Evolutionary conservation across 1,284 basidiomycete species (phyloP).

Genomic region (Microbotryum scabiosae): DNA sequence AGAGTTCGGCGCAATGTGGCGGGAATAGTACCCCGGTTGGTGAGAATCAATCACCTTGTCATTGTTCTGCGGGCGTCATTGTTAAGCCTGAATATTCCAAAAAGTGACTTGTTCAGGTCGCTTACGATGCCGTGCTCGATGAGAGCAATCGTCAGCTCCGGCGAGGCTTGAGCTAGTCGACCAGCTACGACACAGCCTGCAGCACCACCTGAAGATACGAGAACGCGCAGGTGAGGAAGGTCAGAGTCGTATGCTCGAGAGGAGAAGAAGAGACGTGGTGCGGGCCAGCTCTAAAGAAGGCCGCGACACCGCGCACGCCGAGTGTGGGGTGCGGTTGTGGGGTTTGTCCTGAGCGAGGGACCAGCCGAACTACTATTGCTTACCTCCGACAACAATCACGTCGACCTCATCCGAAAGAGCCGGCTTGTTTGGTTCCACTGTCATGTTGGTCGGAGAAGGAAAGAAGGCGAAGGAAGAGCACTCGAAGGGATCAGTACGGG

Average conservation of each 20-base stretch:
- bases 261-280: too few species aligned
- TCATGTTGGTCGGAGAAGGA: too few species aligned
- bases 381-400: conserved; percentile 8
- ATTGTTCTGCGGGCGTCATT: too few species aligned
- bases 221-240: not conserved
- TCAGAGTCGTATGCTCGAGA: too few species aligned
- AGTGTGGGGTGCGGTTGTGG: too few species aligned
- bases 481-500: too few species aligned
- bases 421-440: too few species aligned
- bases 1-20: conserved; percentile 53
- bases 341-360: not conserved
- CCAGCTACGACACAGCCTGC: conserved; percentile 62
- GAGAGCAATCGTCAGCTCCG: conserved; percentile 61
- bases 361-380: not conserved
- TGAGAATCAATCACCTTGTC: too few species aligned
- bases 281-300: too few species aligned
- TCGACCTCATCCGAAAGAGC: conserved; percentile 5
- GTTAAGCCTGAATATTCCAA: not conserved
- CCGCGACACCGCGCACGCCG: too few species aligned
- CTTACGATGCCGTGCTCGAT: conserved; percentile 41
- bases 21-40: conserved; percentile 38
- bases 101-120: too few species aligned
- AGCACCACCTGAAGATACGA: conserved; percentile 48
- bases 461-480: too few species aligned
- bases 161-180: conserved; percentile 60